A percentile compares a stretch with the other conserved stretches of the same genome.
Evolutionary conservation across 192 early-diverging fungal species (phyloP).

Genomic region (Umbelopsis vinacea): DNA sequence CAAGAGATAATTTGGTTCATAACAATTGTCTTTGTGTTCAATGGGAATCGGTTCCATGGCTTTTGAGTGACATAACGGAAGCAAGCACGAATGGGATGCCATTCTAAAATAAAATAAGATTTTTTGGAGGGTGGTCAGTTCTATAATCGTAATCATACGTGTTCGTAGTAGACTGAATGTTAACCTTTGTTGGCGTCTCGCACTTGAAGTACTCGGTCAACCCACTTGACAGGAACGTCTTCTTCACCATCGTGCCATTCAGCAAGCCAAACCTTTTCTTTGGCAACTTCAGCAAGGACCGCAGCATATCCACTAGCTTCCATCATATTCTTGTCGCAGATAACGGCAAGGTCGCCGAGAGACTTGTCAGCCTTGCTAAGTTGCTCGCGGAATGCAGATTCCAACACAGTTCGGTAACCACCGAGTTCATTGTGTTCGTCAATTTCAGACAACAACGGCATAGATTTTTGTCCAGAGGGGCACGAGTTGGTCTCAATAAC

Average conservation of each 20-base stretch:
- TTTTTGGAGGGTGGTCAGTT: not conserved
- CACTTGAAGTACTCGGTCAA: conserved; percentile 73
- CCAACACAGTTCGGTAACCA: conserved; percentile 83
- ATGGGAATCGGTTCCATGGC: conserved; percentile 85
- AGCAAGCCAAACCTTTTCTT: conserved; percentile 79
- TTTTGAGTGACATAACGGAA: conserved; percentile 90
- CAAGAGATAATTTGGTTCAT: conserved; percentile 85
- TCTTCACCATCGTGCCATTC: conserved; percentile 76
- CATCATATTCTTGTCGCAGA: conserved; percentile 90
- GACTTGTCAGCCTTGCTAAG: conserved; percentile 60
- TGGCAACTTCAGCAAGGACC: conserved; percentile 74
- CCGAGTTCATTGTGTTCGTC: conserved; percentile 75
- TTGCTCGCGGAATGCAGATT: conserved; percentile 76
- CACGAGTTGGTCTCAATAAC: conserved; percentile 92
- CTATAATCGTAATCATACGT: too few relatives aligned
- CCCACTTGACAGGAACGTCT: conserved; percentile 78
- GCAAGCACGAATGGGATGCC: conserved; percentile 86
- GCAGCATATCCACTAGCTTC: conserved; percentile 84
- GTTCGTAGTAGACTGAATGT: too few relatives aligned
- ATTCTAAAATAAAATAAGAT: conserved; percentile 43
- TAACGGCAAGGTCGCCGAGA: conserved; percentile 80
- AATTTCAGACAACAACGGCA: conserved; percentile 80
- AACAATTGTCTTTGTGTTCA: conserved; percentile 75
- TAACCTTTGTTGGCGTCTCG: conserved; percentile 62
- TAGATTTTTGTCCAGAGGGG: conserved; percentile 89